Conservation (phyloP, 179 eudicot genomes). For the Gypsophila paniculata region DNA sequence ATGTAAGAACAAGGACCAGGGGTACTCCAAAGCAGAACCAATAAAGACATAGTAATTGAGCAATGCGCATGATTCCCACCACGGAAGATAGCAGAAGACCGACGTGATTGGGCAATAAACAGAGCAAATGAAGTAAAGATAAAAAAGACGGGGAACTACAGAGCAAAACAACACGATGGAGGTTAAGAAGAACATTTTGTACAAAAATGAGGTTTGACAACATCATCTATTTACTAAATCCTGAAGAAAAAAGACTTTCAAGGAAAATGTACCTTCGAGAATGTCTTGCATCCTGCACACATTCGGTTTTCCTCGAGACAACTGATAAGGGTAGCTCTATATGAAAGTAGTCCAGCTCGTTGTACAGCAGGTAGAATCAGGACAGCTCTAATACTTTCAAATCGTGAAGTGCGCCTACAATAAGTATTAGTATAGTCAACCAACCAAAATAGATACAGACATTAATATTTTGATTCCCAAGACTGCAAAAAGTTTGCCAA, state of each 20-base stretch:
- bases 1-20: too few species aligned
- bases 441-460: background rate
- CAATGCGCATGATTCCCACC: background rate
- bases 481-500: background rate
- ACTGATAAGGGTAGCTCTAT: background rate
- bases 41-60: too few species aligned
- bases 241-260: background rate
- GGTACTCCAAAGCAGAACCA: too few species aligned
- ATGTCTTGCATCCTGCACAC: conserved; percentile 3
- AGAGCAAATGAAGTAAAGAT: background rate
- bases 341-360: background rate
- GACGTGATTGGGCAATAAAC: background rate
- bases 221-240: conserved; percentile 13
- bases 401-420: background rate
- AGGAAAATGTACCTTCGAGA: conserved; percentile 10
- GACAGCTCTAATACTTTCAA: background rate
- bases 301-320: conserved; percentile 5
- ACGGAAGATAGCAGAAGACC: background rate
- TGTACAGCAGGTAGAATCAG: background rate
- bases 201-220: background rate
- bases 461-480: background rate
- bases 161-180: too few species aligned
- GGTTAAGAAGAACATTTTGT: background rate
- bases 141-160: background rate
- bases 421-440: background rate